Base-by-base conservation (phyloP, 2,329 filamentous ascomycete species). In the Cytospora paraplurivora region DNA sequence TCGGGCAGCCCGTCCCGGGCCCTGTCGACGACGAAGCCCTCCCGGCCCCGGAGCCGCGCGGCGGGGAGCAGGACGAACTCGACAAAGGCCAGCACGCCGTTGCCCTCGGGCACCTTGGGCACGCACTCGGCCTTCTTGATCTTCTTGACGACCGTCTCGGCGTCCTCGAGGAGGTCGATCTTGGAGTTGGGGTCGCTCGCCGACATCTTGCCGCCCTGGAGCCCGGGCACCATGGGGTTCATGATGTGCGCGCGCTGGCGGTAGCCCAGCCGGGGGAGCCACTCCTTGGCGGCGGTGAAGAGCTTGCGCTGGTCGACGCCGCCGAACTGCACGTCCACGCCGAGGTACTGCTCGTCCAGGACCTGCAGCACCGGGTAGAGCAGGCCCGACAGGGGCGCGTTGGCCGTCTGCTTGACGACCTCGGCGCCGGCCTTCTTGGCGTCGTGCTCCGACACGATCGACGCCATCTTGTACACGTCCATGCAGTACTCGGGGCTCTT, bases 361-460 rank as follows among this genome's bases (percentile, higher is more conserved):
- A 91, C 91, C 77, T 98, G 95, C 77, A 99, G 88, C 55, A 96
- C 82, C 1, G 92, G 91, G 80, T 96, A 96, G 66, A 94, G 84
- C 13, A 94, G 81, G 1, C 91, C 91, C 62, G 84, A 87, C 61
- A 96, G 75, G 3, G 89, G 85, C 11, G 89, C 86, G 71, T 94
- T 93, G 62, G 86, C 85, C 4, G 89, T 87, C 79, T 98, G 93
- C 82, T 98, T 98, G 68, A 99, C 94, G 8, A 98, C 87, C 77
- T 98, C 95, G 1, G 92, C 91, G 47, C 94, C 94, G 0, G 94
- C 93, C 77, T 92, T 95, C 77, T 93, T 92, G 17, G 93, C 92
- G 72, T 95, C 88, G 73, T 93, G 87, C 77, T 93, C 87, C 15
- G 88, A 88, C 6, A 90, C 85, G 59, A 91, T 77, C 4, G 85